Conservation (phyloP, 2,329 filamentous ascomycete species). For the Bipolaris sorokiniana region DNA sequence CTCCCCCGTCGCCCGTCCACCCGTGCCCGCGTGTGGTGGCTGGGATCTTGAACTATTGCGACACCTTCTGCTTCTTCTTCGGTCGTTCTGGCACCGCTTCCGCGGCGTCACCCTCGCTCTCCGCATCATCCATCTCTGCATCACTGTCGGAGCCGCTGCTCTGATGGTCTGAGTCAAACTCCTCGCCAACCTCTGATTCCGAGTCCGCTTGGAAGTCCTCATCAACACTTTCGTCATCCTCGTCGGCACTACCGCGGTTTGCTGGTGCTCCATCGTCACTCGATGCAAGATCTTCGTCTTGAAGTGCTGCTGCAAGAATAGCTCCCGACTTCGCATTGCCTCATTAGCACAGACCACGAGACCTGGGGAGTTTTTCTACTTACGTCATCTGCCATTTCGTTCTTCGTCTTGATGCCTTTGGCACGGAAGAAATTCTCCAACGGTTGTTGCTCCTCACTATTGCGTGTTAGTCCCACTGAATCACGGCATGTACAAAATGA, state of each 20-base stretch:
- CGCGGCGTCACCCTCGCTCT: conserved; percentile 53
- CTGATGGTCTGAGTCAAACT: conserved; percentile 90
- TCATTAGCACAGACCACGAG: conserved; percentile 30
- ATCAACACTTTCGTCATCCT: conserved; percentile 93
- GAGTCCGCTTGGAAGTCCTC: conserved; percentile 94
- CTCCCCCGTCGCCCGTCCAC: conserved; percentile 11
- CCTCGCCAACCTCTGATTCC: conserved; percentile 94
- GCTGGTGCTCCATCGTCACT: conserved; percentile 76
- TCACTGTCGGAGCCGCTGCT: conserved; percentile 76
- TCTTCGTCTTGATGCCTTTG: conserved; percentile 94
- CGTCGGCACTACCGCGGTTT: conserved; percentile 89
- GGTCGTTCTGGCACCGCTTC: conserved; percentile 62
- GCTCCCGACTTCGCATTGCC: conserved; percentile 55
- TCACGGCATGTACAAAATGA: not conserved
- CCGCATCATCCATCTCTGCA: conserved; percentile 69
- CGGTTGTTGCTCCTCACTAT: conserved; percentile 86
- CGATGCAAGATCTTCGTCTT: conserved; percentile 80
- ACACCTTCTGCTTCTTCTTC: conserved; percentile 68
- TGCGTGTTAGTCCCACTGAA: conserved; percentile 32
- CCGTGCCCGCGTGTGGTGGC: conserved; percentile 9
- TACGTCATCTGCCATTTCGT: conserved; percentile 96
- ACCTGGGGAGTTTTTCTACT: conserved; percentile 49
- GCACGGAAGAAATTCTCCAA: conserved; percentile 98
- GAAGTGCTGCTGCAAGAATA: conserved; percentile 78
- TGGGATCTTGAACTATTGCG: conserved; percentile 32